Evolutionary conservation across 108 stramenopile species (phyloP).

Genomic region (Skeletonema marinoi): DNA sequence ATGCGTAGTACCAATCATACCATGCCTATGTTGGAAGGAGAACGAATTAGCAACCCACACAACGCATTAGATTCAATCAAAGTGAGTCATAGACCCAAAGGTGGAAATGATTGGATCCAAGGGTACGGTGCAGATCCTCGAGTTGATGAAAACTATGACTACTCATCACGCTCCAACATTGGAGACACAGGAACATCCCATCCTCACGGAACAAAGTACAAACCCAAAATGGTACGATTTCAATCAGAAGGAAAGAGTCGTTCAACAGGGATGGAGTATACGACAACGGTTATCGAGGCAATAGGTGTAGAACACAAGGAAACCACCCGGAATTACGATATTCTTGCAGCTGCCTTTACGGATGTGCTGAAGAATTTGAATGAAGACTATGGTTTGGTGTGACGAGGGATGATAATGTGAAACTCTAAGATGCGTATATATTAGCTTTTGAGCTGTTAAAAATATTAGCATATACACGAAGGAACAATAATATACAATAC

Average conservation of each 20-base stretch:
- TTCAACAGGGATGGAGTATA: constrained; percentile 82
- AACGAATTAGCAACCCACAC: constrained; percentile 41
- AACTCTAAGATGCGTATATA: background rate
- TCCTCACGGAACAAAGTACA: constrained; percentile 87
- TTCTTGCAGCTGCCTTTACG: constrained; percentile 83
- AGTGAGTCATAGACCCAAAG: constrained; percentile 76
- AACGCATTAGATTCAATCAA: constrained; percentile 74
- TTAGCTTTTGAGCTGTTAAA: too few species aligned
- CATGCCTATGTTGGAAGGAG: constrained; percentile 41
- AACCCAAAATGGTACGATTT: constrained; percentile 82
- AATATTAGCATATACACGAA: too few species aligned
- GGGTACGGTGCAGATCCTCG: constrained; percentile 60
- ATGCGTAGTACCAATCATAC: constrained; percentile 47
- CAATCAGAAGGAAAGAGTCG: constrained; percentile 66
- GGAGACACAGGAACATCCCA: constrained; percentile 74
- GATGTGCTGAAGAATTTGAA: constrained; percentile 80
- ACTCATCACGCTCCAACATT: constrained; percentile 31
- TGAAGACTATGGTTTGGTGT: constrained; percentile 74
- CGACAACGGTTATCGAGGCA: constrained; percentile 88
- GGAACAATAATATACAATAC: too few species aligned
- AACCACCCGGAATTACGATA: constrained; percentile 89
- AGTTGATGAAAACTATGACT: constrained; percentile 27
- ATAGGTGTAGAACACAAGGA: constrained; percentile 91
- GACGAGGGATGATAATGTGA: background rate
- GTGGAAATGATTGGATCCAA: constrained; percentile 76